Evolutionary conservation across 2,329 filamentous ascomycete genomes (phyloP).

Genomic region (Coniella lustricola): DNA sequence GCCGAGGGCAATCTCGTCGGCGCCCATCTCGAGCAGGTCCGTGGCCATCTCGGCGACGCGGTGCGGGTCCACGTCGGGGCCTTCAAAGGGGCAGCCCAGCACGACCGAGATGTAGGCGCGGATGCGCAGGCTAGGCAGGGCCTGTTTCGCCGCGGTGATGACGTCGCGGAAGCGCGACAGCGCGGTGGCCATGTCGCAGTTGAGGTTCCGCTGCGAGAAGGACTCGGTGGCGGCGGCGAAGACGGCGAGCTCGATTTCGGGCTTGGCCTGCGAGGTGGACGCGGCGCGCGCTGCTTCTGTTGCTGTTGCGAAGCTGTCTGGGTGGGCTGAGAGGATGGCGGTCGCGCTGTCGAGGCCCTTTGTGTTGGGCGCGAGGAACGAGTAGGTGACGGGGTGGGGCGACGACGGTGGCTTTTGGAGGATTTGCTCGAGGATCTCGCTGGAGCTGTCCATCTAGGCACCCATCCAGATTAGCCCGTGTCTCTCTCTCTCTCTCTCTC

Average conservation of each 20-base stretch:
- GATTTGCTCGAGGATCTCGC: constrained; percentile 64
- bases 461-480: not conserved
- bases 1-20: constrained; percentile 82
- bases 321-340: constrained; percentile 45
- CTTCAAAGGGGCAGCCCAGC: constrained; percentile 71
- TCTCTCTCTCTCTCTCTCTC: no score
- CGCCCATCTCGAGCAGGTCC: constrained; percentile 74
- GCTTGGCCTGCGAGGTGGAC: constrained; percentile 31
- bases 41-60: constrained; percentile 60
- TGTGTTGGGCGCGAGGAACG: constrained; percentile 72
- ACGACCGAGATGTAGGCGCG: constrained; percentile 77
- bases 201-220: constrained; percentile 76
- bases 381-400: constrained; percentile 57
- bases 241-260: constrained; percentile 63
- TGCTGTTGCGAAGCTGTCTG: constrained; percentile 41
- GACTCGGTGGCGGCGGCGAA: constrained; percentile 77
- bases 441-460: constrained; percentile 68
- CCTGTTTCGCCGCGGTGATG: constrained; percentile 55
- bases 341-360: constrained; percentile 63
- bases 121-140: constrained; percentile 54
- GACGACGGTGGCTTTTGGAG: constrained; percentile 51
- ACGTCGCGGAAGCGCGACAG: constrained; percentile 64
- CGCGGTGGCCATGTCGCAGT: constrained; percentile 70
- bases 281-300: constrained; percentile 40
- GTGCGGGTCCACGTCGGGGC: constrained; percentile 55